Percentiles rank a stretch among this genome's conserved stretches.
phyloP scores from a whole-genome alignment of 176 grass and related monocot genomes.

The Oryza coarctata region DNA sequence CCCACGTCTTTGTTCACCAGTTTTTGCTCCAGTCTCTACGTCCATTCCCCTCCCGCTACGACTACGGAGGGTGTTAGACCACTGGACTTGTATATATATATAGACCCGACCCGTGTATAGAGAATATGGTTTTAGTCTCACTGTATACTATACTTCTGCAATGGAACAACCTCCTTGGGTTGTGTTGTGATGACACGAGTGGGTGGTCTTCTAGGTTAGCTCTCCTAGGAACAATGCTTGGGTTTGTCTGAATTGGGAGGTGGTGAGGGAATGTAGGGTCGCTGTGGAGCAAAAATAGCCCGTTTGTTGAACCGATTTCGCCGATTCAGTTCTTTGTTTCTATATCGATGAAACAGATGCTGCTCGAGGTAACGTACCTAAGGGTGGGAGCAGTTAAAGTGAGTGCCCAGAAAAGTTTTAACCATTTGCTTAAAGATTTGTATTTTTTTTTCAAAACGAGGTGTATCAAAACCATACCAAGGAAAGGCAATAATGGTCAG shows the following conservation, averaged over 20 bases:
- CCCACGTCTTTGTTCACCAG: no score
- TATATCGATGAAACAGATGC: not conserved
- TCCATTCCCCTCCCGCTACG: no score
- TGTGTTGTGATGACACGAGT: not conserved
- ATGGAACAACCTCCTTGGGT: not conserved
- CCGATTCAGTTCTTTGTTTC: not conserved
- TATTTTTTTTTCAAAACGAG: not conserved
- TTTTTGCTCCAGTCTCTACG: no score
- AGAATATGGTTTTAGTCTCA: no score
- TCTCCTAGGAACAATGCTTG: not conserved
- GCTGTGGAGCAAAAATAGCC: conserved; percentile 26
- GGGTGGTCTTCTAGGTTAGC: not conserved
- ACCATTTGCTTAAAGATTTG: not conserved
- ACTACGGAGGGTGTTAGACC: no score
- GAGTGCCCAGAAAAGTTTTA: not conserved
- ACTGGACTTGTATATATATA: no score
- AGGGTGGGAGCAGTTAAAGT: not conserved
- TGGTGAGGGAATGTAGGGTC: conserved; percentile 25
- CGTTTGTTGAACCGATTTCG: not conserved
- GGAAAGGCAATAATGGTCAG: no score
- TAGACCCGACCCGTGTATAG: no score
- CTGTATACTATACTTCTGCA: no score
- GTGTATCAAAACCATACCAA: not conserved
- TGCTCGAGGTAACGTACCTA: not conserved
- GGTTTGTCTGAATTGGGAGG: conserved; percentile 3